Conservation (phyloP, 495 filamentous ascomycete genomes). For the Hypoxylon fuscum region DNA sequence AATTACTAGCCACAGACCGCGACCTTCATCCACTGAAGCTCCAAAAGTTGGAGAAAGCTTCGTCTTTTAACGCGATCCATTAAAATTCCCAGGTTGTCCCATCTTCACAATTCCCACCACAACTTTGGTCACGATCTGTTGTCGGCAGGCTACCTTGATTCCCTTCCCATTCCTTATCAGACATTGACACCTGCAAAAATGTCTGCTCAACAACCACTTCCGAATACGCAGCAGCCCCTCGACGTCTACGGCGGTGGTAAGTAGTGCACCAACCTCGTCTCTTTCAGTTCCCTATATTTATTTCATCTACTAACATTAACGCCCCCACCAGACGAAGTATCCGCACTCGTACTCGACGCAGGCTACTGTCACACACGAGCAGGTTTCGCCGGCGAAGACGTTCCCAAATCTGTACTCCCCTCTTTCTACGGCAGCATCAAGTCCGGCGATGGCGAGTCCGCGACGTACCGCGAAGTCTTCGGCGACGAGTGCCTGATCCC, state of each 20-base stretch:
- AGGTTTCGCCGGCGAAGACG: constrained; percentile 97
- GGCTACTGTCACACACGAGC: constrained; percentile 91
- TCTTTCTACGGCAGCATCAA: constrained; percentile 79
- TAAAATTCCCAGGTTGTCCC: not conserved
- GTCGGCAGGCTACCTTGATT: not conserved
- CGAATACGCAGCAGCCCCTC: constrained; percentile 58
- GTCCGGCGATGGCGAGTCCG: constrained; percentile 53
- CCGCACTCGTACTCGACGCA: constrained; percentile 94
- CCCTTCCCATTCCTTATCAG: not conserved
- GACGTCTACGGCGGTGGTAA: constrained; percentile 86
- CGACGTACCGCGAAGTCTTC: constrained; percentile 73
- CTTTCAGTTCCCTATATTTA: not conserved
- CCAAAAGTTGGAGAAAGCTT: no score
- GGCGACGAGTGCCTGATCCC: constrained; percentile 88
- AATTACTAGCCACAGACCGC: constrained; percentile 9
- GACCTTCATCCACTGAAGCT: no score
- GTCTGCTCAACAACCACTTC: constrained; percentile 42
- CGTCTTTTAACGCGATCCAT: constrained; percentile 13
- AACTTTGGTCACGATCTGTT: no score
- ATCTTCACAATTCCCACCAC: not conserved
- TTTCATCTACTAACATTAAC: constrained; percentile 9
- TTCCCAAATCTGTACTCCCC: constrained; percentile 90
- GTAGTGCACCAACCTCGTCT: constrained; percentile 51
- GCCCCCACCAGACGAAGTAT: constrained; percentile 81
- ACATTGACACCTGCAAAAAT: constrained; percentile 21